phyloP scores from a whole-genome alignment of 148 eudicot genomes.

The Cornus controversa region DNA sequence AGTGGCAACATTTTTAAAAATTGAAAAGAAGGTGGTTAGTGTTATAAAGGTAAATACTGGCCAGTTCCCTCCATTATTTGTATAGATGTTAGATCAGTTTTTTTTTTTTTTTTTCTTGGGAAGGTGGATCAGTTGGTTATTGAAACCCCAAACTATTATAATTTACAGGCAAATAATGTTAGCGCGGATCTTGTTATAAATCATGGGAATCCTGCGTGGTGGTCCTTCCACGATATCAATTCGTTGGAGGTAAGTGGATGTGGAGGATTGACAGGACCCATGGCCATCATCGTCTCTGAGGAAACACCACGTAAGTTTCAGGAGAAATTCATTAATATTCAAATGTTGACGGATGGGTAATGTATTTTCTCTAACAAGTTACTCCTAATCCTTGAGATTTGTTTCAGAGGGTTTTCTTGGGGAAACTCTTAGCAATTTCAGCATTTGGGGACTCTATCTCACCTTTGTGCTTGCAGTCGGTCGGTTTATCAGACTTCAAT shows the following conservation, averaged over 20 bases:
- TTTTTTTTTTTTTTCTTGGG: no score
- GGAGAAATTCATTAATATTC: neutral
- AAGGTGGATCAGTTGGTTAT: neutral
- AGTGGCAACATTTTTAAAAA: no score
- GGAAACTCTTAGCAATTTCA: conserved; percentile 33
- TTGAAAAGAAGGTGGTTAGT: no score
- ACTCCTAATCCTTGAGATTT: neutral
- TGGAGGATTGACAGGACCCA: conserved; percentile 28
- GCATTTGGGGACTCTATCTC: conserved; percentile 35
- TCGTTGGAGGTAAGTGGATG: conserved; percentile 20
- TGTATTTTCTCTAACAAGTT: no score
- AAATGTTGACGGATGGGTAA: no score
- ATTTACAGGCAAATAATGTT: conserved; percentile 18
- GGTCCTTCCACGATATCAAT: conserved; percentile 29
- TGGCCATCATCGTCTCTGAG: conserved; percentile 28
- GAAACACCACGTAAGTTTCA: conserved; percentile 35
- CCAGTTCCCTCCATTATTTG: no score
- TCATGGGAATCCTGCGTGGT: conserved; percentile 25
- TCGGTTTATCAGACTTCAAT: conserved; percentile 34
- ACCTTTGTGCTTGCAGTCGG: conserved; percentile 37
- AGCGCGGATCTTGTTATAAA: conserved; percentile 22
- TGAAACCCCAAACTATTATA: neutral
- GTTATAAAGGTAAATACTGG: no score
- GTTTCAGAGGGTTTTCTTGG: conserved; percentile 33
- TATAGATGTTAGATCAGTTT: neutral